Conservation (phyloP, 495 filamentous ascomycete species). For the Chaetomium cochliodes region DNA sequence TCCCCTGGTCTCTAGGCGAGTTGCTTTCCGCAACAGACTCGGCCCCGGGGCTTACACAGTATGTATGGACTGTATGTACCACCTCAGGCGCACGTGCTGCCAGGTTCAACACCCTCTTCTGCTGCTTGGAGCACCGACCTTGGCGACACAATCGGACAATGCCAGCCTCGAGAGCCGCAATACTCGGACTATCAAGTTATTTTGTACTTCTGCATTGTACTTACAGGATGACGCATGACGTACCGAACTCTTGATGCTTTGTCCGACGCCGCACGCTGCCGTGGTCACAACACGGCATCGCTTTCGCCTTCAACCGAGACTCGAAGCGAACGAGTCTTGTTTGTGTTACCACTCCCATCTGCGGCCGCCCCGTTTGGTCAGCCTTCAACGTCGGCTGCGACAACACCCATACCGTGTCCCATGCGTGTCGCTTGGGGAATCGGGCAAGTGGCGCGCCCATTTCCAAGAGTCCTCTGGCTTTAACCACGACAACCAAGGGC, state of each 20-base stretch:
- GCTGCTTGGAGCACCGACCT: not conserved
- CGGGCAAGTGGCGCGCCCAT: slow-evolving; percentile 19
- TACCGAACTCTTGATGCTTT: slow-evolving; percentile 16
- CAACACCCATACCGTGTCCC: slow-evolving; percentile 6
- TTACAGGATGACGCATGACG: slow-evolving; percentile 4
- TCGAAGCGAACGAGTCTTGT: slow-evolving; percentile 20
- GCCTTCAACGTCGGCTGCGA: not conserved
- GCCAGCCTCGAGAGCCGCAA: not conserved
- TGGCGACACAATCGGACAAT: not conserved
- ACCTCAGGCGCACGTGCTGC: not conserved
- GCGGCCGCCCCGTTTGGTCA: slow-evolving; percentile 9
- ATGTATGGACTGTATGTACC: no score
- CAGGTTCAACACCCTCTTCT: not conserved
- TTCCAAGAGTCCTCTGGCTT: slow-evolving; percentile 4
- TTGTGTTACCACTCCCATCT: slow-evolving; percentile 26
- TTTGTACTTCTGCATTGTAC: not conserved
- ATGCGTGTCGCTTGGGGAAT: slow-evolving; percentile 10
- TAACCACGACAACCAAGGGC: not conserved
- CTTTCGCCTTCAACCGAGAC: slow-evolving; percentile 1
- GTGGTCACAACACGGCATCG: slow-evolving; percentile 21
- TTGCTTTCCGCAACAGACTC: not conserved
- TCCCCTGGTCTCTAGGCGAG: not conserved
- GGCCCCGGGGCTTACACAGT: not conserved
- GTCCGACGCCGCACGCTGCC: slow-evolving; percentile 19
- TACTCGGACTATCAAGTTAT: slow-evolving; percentile 8